These are phyloP conservation scores for Conringia planisiliqua DNA, from an alignment of 345 rosid genomes.

Conservation along the genomic window DNA sequence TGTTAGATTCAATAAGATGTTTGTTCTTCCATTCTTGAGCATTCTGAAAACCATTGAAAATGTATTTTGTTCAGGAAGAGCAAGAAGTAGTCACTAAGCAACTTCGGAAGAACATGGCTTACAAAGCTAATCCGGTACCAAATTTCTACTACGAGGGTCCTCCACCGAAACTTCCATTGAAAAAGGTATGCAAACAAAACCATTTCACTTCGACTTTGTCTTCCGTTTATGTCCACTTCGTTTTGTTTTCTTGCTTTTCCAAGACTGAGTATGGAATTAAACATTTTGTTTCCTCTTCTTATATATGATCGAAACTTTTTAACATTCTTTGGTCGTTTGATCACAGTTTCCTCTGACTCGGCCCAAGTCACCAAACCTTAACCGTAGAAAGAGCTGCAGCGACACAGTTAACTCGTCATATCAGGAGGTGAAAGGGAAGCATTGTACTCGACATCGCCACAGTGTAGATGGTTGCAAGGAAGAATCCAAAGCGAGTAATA, in stretches of 20 bases:
- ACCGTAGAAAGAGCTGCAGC: slow-evolving; percentile 86
- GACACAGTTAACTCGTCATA: slow-evolving; percentile 47
- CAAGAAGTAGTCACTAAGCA: slow-evolving; percentile 84
- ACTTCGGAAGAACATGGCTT: slow-evolving; percentile 77
- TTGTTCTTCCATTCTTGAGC: neutral
- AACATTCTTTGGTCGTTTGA: slow-evolving; percentile 1
- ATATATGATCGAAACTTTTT: neutral
- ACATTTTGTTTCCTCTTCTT: neutral
- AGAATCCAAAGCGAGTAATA: slow-evolving; percentile 15
- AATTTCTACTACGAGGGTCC: slow-evolving; percentile 84
- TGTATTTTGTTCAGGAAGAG: slow-evolving; percentile 69
- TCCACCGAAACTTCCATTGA: slow-evolving; percentile 71
- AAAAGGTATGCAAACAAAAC: slow-evolving; percentile 55
- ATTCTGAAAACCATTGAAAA: neutral
- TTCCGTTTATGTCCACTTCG: neutral
- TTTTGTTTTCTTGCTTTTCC: slow-evolving; percentile 1
- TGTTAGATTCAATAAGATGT: neutral
- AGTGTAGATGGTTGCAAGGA: slow-evolving; percentile 56
- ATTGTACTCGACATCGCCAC: slow-evolving; percentile 61
- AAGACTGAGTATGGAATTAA: neutral
- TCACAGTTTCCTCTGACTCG: slow-evolving; percentile 79
- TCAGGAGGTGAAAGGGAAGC: slow-evolving; percentile 51
- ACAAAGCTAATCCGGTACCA: slow-evolving; percentile 91
- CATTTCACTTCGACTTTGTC: neutral
- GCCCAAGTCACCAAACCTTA: slow-evolving; percentile 65